phyloP scores from a whole-genome alignment of 192 early-diverging fungal species.

The Coemansia sp. region DNA sequence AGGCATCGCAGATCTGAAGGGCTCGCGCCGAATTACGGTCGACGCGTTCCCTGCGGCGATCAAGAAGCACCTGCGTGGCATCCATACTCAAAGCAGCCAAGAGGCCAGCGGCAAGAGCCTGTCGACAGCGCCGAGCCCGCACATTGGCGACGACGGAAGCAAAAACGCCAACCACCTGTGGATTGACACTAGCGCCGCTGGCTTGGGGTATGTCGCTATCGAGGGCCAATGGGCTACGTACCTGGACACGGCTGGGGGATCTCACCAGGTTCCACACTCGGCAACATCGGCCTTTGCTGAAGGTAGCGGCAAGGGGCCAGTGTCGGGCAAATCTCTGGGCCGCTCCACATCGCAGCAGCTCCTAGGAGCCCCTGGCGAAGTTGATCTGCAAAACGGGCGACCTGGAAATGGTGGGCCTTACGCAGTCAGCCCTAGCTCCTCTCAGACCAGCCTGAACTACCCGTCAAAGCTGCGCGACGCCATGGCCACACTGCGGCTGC shows the following conservation, averaged over 20 bases:
- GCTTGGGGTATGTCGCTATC: not conserved
- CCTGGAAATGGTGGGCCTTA: slow-evolving; percentile 6
- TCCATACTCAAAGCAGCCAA: not conserved
- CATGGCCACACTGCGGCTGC: slow-evolving; percentile 43
- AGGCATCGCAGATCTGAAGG: slow-evolving; percentile 4
- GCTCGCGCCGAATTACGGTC: slow-evolving; percentile 37
- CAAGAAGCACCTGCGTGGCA: slow-evolving; percentile 35
- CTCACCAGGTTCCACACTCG: not conserved
- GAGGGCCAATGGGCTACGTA: slow-evolving; percentile 18
- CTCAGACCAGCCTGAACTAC: slow-evolving; percentile 39
- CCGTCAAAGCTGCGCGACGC: slow-evolving; percentile 49
- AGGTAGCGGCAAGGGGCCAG: slow-evolving; percentile 2
- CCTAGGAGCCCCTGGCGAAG: slow-evolving; percentile 1
- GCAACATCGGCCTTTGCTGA: slow-evolving; percentile 10
- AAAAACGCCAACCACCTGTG: slow-evolving; percentile 12
- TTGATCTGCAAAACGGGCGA: slow-evolving; percentile 3
- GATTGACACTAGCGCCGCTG: slow-evolving; percentile 24
- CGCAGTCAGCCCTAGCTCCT: slow-evolving; percentile 32
- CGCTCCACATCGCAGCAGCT: slow-evolving; percentile 46
- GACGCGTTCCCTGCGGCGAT: slow-evolving; percentile 48
- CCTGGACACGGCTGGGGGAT: slow-evolving; percentile 9
- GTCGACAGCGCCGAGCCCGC: slow-evolving; percentile 12
- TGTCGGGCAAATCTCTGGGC: slow-evolving; percentile 14
- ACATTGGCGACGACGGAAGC: slow-evolving; percentile 10
- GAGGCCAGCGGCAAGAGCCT: not conserved